A percentile compares a stretch with the other conserved stretches of the same genome.
These are phyloP conservation scores for Cytidiella melzeri DNA, from an alignment of 768 basidiomycete genomes.

Conservation along the genomic window DNA sequence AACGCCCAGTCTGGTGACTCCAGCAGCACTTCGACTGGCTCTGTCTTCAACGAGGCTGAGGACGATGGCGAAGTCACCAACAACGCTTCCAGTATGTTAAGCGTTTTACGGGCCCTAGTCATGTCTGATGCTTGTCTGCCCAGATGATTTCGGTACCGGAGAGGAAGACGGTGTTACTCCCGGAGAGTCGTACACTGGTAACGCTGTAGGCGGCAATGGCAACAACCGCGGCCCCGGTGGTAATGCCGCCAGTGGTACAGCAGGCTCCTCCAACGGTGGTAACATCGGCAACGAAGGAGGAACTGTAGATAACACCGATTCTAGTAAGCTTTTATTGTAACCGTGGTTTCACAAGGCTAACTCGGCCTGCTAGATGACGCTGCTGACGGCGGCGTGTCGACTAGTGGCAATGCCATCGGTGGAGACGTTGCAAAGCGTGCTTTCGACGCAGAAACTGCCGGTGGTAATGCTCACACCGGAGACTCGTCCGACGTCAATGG, in stretches of 20 bases:
- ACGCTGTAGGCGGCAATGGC: constrained; percentile 10
- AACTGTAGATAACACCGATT: constrained; percentile 7
- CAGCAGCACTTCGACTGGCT: constrained; percentile 10
- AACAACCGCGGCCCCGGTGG: constrained; percentile 10
- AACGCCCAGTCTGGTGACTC: constrained; percentile 11
- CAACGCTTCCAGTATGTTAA: constrained; percentile 5
- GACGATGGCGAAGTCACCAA: constrained; percentile 10
- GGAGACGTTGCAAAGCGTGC: constrained; percentile 9
- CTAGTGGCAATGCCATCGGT: constrained; percentile 9
- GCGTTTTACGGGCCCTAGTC: neutral
- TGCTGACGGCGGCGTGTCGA: constrained; percentile 10
- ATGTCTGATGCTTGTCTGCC: neutral
- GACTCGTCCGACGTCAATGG: constrained; percentile 7
- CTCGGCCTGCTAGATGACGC: constrained; percentile 8
- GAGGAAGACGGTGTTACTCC: constrained; percentile 4
- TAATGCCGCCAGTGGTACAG: constrained; percentile 8
- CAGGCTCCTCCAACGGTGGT: constrained; percentile 14
- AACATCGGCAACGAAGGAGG: constrained; percentile 6
- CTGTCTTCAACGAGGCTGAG: constrained; percentile 9
- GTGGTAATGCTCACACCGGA: constrained; percentile 13
- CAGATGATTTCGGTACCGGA: constrained; percentile 2
- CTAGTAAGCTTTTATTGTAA: constrained; percentile 6
- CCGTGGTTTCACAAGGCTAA: constrained; percentile 3
- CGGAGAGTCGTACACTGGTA: constrained; percentile 11
- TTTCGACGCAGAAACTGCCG: constrained; percentile 8